A percentile compares a stretch with the other conserved stretches of the same genome.
phyloP scores from a whole-genome alignment of 805 yeast genomes.

The Wickerhamiella alocasiicola region DNA sequence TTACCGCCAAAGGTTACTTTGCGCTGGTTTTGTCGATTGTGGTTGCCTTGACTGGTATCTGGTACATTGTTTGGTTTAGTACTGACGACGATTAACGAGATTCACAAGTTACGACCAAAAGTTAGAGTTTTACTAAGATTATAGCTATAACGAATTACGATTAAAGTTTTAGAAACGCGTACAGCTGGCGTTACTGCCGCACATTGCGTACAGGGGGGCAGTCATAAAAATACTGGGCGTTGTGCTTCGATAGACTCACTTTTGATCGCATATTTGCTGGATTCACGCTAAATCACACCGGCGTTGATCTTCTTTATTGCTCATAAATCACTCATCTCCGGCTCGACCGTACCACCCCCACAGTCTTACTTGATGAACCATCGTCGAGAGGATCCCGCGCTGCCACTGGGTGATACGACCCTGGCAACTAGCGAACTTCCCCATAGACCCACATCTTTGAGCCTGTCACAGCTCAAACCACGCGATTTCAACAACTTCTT shows the following conservation, averaged over 20 bases:
- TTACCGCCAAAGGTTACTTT: constrained; percentile 89
- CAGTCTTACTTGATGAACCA: not conserved
- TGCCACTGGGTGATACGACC: constrained; percentile 7
- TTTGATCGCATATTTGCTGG: no score
- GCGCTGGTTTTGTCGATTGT: constrained; percentile 84
- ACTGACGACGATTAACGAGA: no score
- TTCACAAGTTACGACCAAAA: no score
- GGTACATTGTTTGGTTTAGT: constrained; percentile 70
- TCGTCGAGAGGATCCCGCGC: constrained; percentile 8
- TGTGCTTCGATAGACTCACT: no score
- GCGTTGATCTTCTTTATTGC: not conserved
- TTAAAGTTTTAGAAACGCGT: no score
- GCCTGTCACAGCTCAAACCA: constrained; percentile 24
- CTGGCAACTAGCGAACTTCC: constrained; percentile 3
- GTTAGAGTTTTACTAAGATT: no score
- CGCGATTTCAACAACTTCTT: constrained; percentile 63
- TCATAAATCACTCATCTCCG: not conserved
- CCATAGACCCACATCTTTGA: constrained; percentile 12
- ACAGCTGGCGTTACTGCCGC: no score
- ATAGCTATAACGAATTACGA: no score
- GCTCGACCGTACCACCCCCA: constrained; percentile 3
- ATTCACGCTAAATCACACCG: no score
- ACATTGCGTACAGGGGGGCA: no score
- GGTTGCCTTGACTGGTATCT: constrained; percentile 73
- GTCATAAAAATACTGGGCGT: no score